Percentiles rank a stretch among this genome's conserved stretches.
These are phyloP conservation scores for Curvularia lunata DNA, from an alignment of 2,329 filamentous ascomycete species.

Conservation along the genomic window DNA sequence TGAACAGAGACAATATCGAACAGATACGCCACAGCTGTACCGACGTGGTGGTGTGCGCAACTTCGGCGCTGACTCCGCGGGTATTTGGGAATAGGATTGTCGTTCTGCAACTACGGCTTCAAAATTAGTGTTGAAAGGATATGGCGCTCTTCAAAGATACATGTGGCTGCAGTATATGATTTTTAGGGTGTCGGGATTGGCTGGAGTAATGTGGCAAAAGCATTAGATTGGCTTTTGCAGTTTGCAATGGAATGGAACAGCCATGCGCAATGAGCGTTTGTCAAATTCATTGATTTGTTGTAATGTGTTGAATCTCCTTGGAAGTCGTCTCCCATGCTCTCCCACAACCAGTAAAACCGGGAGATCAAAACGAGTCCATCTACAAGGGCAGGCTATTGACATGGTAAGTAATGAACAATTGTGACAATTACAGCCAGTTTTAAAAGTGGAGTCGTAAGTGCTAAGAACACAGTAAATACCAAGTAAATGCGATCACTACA, in stretches of 20 bases:
- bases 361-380: too few relatives aligned
- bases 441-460: too few relatives aligned
- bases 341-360: too few relatives aligned
- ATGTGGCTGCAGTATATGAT: conserved; percentile 8
- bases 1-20: conserved; percentile 11
- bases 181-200: conserved; percentile 2
- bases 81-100: conserved; percentile 14
- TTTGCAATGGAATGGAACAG: conserved; percentile 1
- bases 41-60: conserved; percentile 20
- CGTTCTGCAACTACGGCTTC: conserved; percentile 3
- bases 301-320: neutral
- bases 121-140: conserved; percentile 1
- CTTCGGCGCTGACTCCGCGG: conserved; percentile 11
- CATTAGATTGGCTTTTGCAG: conserved; percentile 4
- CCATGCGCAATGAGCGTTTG: conserved; percentile 1
- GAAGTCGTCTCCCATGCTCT: neutral
- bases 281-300: neutral
- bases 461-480: too few relatives aligned
- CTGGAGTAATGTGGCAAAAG: conserved; percentile 3
- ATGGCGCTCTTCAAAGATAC: conserved; percentile 2
- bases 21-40: conserved; percentile 17
- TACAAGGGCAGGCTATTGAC: too few relatives aligned
- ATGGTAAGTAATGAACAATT: too few relatives aligned
- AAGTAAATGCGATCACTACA: too few relatives aligned
- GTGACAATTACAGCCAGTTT: too few relatives aligned